phyloP scores from a whole-genome alignment of 2,329 filamentous ascomycete genomes.

The Pseudogymnoascus sp. region DNA sequence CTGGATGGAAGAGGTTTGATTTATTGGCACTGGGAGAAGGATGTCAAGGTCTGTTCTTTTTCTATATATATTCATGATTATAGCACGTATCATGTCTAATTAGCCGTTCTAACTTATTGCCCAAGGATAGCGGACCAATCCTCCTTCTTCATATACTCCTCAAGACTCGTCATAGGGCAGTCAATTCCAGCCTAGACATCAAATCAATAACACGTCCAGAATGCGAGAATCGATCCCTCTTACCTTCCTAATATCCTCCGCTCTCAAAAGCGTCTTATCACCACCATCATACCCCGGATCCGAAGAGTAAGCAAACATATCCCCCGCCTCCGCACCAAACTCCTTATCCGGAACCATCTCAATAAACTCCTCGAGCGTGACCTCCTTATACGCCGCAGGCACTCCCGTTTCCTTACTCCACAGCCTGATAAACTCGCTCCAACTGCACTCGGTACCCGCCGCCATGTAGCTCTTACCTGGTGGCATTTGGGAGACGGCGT shows the following conservation, averaged over 20 bases:
- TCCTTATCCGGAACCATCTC: conserved; percentile 32
- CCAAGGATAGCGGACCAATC: conserved; percentile 23
- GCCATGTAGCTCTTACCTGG: conserved; percentile 43
- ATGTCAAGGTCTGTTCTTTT: too few species aligned
- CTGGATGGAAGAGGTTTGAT: too few species aligned
- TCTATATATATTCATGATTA: too few species aligned
- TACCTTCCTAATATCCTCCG: conserved; percentile 38
- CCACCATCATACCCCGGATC: conserved; percentile 43
- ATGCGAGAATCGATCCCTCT: conserved; percentile 15
- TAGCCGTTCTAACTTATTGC: neutral
- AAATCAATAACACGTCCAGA: neutral
- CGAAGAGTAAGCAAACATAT: conserved; percentile 41
- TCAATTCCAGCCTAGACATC: neutral
- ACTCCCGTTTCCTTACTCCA: conserved; percentile 35
- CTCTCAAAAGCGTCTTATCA: conserved; percentile 33
- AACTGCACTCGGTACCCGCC: conserved; percentile 38
- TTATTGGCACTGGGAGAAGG: too few species aligned
- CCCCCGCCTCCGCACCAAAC: conserved; percentile 36
- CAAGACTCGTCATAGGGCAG: conserved; percentile 26
- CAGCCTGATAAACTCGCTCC: conserved; percentile 37
- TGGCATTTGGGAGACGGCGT: conserved; percentile 42
- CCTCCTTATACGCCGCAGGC: conserved; percentile 32
- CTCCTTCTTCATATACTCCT: conserved; percentile 24
- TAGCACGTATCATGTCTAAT: neutral
- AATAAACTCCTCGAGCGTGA: conserved; percentile 36